Evolutionary conservation across 305 asterid species (phyloP), one percentile per base, ranked within the genome.

Genomic region (Lippia alba): DNA sequence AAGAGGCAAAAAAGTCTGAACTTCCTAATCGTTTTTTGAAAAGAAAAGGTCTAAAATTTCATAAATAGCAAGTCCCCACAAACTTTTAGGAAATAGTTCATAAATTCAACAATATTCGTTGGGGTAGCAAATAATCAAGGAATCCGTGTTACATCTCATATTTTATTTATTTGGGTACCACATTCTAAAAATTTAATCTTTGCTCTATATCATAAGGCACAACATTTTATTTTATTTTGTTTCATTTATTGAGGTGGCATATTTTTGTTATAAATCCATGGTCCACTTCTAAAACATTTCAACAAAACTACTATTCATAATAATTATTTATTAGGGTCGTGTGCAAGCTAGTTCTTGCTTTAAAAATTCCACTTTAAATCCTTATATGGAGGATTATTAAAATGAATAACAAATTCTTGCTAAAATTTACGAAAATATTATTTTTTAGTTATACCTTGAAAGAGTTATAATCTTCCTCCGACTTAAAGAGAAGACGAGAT

Each of bases 121-220:
- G 33, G 49, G 56, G 61, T 67, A 17, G 5, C 67, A 36, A 78
- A 74, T 78, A 50, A 73, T 77, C 68, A 72, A 55, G 57, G 75
- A 77, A 77, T 73, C 54, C 41, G 55, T 62, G 56, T 19, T 24
- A 45, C 74, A 71, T 60, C 56, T 66, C 62, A 46, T 66, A 50
- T 33, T 41, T 11, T 15, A 59, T 32, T 5, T 44, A 2, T 66
- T 44, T 55, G n/a, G 44, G 14, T 24, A 30, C 17, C 48, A 62
- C 36, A 32, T 54, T 5, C 11, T 8, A 49, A 57, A 58, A 66
- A 33, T 48, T 67, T 24, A 53, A 67, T 41, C 44, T 7, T 44
- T 32, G 15, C 18, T 18, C n/a, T 18, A 61, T 44, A 45, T 15
- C 74, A 67, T 32, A 50, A 61, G 46, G 5, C 45, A 34, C 63